A percentile compares a stretch with the other conserved stretches of the same genome.
phyloP scores from a whole-genome alignment of 169 alveolate species.

The Besnoitia besnoiti region DNA sequence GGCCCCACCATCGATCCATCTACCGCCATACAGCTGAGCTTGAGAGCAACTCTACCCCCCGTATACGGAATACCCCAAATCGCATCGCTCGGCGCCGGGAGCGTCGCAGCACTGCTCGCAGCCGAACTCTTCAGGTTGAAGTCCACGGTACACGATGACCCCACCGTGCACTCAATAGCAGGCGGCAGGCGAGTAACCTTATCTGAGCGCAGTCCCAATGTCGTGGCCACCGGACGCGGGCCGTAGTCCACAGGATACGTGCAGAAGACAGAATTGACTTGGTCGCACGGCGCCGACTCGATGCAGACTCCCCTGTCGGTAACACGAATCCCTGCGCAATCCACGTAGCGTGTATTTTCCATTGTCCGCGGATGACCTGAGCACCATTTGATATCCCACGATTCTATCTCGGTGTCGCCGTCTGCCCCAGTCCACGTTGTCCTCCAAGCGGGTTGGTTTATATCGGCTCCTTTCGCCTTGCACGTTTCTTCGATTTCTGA shows the following conservation, averaged over 20 bases:
- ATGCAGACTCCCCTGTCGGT: background rate
- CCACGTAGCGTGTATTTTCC: background rate
- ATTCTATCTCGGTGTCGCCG: background rate
- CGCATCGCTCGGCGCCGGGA: background rate
- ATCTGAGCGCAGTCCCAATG: background rate
- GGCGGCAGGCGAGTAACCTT: background rate
- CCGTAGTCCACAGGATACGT: slow-evolving; percentile 37
- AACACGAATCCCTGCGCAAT: slow-evolving; percentile 19
- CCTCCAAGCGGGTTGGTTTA: background rate
- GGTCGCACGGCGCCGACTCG: slow-evolving; percentile 23
- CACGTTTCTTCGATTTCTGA: background rate
- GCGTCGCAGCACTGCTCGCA: background rate
- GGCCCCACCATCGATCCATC: background rate
- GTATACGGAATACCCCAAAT: background rate
- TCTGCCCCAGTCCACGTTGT: slow-evolving; percentile 1
- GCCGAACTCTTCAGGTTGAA: background rate
- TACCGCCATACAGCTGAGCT: background rate
- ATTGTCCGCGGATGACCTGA: background rate
- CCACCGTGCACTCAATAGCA: background rate
- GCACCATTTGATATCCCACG: slow-evolving; percentile 39
- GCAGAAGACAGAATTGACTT: background rate
- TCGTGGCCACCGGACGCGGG: background rate
- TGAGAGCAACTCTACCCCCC: background rate
- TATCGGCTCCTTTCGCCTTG: background rate
- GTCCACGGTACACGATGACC: background rate